Evolutionary conservation across 192 early-diverging fungal species (phyloP).

Genomic region (Coemansia sp.): DNA sequence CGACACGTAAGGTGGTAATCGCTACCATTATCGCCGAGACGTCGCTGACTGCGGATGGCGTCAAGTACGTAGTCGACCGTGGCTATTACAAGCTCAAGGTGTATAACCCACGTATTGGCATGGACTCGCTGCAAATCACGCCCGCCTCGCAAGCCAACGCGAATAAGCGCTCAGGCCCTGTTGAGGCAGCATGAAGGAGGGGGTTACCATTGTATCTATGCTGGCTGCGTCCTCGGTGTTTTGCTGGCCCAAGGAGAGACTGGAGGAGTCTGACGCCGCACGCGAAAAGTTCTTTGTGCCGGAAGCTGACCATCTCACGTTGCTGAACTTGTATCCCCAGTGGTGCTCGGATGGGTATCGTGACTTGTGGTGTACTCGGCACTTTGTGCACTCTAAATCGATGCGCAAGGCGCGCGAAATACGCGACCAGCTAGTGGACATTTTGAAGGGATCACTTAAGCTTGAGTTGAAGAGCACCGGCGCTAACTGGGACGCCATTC

Average conservation of each 20-base stretch:
- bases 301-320: too few relatives aligned
- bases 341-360: constrained; percentile 94
- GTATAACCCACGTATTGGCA: constrained; percentile 94
- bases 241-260: too few relatives aligned
- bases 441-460: constrained; percentile 75
- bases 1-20: constrained; percentile 88
- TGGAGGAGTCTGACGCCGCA: too few relatives aligned
- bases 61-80: too few relatives aligned
- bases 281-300: too few relatives aligned
- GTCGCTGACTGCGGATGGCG: constrained; percentile 95
- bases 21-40: constrained; percentile 99
- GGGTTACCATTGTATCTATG: too few relatives aligned
- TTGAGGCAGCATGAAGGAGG: too few relatives aligned
- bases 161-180: constrained; percentile 93
- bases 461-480: too few relatives aligned
- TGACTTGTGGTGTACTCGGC: too few relatives aligned
- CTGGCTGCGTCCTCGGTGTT: too few relatives aligned
- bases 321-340: constrained; percentile 96
- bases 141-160: constrained; percentile 95
- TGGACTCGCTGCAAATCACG: constrained; percentile 93
- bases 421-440: constrained; percentile 91
- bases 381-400: constrained; percentile 90
- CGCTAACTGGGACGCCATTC: too few relatives aligned
- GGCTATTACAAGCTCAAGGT: constrained; percentile 95
- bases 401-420: constrained; percentile 96